phyloP scores from a whole-genome alignment of 768 basidiomycete species.

The Mycena vulgaris region DNA sequence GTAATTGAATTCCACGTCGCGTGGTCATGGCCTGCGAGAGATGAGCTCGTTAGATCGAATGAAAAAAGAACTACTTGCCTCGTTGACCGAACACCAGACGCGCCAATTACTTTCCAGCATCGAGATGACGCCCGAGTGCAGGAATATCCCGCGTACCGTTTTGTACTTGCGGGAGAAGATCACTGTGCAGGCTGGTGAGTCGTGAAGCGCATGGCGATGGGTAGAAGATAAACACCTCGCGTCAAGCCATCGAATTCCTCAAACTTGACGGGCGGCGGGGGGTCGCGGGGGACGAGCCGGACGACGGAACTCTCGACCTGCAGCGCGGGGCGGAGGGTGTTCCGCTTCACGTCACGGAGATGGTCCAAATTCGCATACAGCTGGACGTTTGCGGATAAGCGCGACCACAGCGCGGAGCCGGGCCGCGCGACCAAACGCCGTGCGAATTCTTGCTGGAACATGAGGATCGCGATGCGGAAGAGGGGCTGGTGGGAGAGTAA shows the following conservation, averaged over 20 bases:
- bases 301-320: conserved; percentile 96
- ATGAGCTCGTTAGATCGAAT: neutral
- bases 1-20: too few species aligned
- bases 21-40: neutral
- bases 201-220: neutral
- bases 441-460: conserved; percentile 99
- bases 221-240: conserved; percentile 49
- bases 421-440: conserved; percentile 90
- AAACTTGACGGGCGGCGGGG: conserved; percentile 94
- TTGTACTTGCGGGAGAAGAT: neutral
- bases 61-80: neutral
- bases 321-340: conserved; percentile 96
- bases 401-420: conserved; percentile 89
- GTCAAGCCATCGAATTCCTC: conserved; percentile 97
- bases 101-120: conserved; percentile 7
- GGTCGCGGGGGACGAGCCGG: conserved; percentile 90
- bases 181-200: too few species aligned
- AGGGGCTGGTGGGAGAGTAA: conserved; percentile 95
- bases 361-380: conserved; percentile 97
- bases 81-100: conserved; percentile 3
- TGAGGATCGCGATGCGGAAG: conserved; percentile 94
- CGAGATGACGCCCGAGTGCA: neutral
- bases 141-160: neutral
- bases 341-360: conserved; percentile 93
- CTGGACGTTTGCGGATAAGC: conserved; percentile 96